phyloP scores from a whole-genome alignment of 2,329 filamentous ascomycete genomes.

The Anthostomella pinea region DNA sequence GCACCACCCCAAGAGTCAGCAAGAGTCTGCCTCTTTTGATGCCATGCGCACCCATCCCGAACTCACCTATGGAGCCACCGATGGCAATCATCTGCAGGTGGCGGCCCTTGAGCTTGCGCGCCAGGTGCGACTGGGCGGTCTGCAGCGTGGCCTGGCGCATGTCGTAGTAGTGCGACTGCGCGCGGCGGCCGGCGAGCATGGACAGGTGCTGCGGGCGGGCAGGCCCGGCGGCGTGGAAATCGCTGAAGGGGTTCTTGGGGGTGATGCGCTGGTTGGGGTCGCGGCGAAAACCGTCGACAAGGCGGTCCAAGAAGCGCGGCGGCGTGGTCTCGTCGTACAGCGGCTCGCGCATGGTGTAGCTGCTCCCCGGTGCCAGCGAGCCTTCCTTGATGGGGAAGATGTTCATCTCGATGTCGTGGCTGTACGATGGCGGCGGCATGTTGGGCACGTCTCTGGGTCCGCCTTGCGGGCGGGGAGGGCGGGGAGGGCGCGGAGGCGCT shows the following conservation, averaged over 20 bases:
- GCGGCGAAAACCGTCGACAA: constrained; percentile 62
- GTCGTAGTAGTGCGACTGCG: constrained; percentile 49
- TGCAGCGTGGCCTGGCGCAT: constrained; percentile 62
- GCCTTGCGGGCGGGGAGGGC: too few relatives aligned
- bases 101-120: constrained; percentile 73
- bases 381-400: constrained; percentile 60
- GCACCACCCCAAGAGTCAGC: too few relatives aligned
- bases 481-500: too few relatives aligned
- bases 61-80: constrained; percentile 79
- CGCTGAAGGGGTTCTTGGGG: constrained; percentile 40
- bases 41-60: too few relatives aligned
- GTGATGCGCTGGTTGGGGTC: constrained; percentile 52
- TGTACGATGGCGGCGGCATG: constrained; percentile 27
- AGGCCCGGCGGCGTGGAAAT: constrained; percentile 29
- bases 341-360: constrained; percentile 50
- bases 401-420: constrained; percentile 49
- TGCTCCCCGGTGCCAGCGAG: constrained; percentile 47
- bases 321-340: constrained; percentile 39
- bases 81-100: constrained; percentile 99
- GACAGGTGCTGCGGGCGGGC: constrained; percentile 25
- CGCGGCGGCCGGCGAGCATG: constrained; percentile 27
- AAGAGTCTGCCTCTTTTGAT: too few relatives aligned
- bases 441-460: too few relatives aligned
- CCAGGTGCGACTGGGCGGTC: constrained; percentile 72
- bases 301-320: constrained; percentile 38